These are phyloP conservation scores for Globisporangium ultimum DNA, from an alignment of 352 stramenopile genomes.

Conservation along the genomic window DNA sequence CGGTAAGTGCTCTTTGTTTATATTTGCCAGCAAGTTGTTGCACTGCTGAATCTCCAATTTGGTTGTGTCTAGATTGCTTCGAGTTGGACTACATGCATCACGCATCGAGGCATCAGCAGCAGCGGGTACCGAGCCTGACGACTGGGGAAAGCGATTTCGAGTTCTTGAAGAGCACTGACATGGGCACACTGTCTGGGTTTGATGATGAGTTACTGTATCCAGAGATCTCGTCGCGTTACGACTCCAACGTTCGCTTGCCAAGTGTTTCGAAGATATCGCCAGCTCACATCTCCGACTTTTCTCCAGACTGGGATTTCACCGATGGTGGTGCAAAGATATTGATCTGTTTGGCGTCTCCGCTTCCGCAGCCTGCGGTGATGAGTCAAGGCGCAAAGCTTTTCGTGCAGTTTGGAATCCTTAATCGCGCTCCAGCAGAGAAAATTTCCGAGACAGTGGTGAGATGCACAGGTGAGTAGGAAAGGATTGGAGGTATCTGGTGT, in stretches of 20 bases:
- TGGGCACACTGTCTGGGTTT: slow-evolving; percentile 17
- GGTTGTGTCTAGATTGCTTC: slow-evolving; percentile 40
- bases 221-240: slow-evolving; percentile 10
- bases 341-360: slow-evolving; percentile 61
- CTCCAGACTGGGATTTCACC: slow-evolving; percentile 79
- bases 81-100: slow-evolving; percentile 41
- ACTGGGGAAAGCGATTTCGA: slow-evolving; percentile 5
- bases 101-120: background rate
- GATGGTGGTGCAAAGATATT: slow-evolving; percentile 77
- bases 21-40: too few relatives aligned
- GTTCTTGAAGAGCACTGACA: slow-evolving; percentile 8
- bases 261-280: background rate
- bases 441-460: slow-evolving; percentile 73
- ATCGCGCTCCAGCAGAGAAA: slow-evolving; percentile 45
- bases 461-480: slow-evolving; percentile 51
- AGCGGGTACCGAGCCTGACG: background rate
- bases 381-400: slow-evolving; percentile 39
- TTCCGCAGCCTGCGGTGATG: slow-evolving; percentile 20
- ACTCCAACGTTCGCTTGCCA: slow-evolving; percentile 19
- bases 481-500: background rate
- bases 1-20: slow-evolving; percentile 21
- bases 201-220: slow-evolving; percentile 33
- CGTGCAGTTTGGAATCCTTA: slow-evolving; percentile 64
- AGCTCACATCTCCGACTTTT: slow-evolving; percentile 76
- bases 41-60: too few relatives aligned